phyloP scores from a whole-genome alignment of 768 basidiomycete species.

The Lyophyllum decastes region DNA sequence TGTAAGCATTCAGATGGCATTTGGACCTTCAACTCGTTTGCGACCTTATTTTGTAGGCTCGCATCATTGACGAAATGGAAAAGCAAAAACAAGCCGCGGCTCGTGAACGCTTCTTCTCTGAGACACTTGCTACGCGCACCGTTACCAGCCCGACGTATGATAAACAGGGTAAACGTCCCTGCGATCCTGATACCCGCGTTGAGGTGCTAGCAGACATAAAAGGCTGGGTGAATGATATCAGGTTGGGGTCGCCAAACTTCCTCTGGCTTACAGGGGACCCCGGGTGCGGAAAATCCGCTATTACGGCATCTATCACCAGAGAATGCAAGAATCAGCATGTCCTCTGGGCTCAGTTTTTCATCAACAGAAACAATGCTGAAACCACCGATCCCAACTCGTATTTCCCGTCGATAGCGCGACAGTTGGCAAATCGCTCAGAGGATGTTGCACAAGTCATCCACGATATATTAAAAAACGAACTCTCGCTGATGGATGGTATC shows the following conservation, averaged over 20 bases:
- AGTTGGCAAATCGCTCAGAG: conserved; percentile 7
- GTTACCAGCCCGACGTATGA: conserved; percentile 12
- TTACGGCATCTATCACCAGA: conserved; percentile 15
- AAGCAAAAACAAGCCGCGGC: too few relatives aligned
- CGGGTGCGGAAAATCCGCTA: conserved; percentile 17
- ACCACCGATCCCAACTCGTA: conserved; percentile 16
- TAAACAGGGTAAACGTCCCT: conserved; percentile 17
- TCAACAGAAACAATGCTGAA: conserved; percentile 11
- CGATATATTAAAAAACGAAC: conserved; percentile 3
- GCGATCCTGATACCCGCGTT: conserved; percentile 13
- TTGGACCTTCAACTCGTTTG: too few relatives aligned
- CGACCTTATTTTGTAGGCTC: too few relatives aligned
- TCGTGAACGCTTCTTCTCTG: too few relatives aligned
- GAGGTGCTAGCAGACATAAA: conserved; percentile 12
- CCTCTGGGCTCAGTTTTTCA: too few relatives aligned
- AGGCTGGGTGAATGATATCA: conserved; percentile 11
- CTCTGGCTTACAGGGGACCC: conserved; percentile 21
- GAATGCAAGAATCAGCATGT: conserved; percentile 12
- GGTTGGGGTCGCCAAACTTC: conserved; percentile 5
- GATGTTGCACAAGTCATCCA: not conserved
- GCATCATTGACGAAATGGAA: too few relatives aligned
- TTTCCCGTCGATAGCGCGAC: conserved; percentile 19
- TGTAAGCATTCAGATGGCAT: too few relatives aligned
- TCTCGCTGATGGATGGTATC: conserved; percentile 6
- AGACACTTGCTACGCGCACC: conserved; percentile 3